Conservation (phyloP, 345 rosid genomes). For the Camelina sativa region DNA sequence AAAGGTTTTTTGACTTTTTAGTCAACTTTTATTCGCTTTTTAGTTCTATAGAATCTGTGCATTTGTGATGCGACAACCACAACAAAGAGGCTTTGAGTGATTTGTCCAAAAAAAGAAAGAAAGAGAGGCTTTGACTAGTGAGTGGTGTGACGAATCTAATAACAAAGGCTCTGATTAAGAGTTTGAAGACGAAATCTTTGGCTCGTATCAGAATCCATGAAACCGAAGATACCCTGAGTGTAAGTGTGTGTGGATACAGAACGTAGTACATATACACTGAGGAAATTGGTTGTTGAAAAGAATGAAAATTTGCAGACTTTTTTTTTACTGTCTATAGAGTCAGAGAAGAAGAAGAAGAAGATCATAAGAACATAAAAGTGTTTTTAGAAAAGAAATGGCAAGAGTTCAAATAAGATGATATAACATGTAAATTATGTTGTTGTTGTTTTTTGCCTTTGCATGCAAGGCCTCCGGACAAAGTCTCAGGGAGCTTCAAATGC, state of each 20-base stretch:
- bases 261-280: conserved; percentile 6
- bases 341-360: conserved; percentile 23
- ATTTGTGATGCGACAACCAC: neutral
- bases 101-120: too few species aligned
- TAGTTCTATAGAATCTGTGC: neutral
- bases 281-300: conserved; percentile 10
- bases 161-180: too few species aligned
- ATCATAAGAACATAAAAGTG: conserved; percentile 27
- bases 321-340: conserved; percentile 37
- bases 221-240: neutral
- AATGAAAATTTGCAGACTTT: conserved; percentile 31
- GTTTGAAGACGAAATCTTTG: too few species aligned
- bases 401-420: conserved; percentile 38
- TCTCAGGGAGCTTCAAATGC: conserved; percentile 40
- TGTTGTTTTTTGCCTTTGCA: conserved; percentile 29
- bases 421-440: conserved; percentile 36
- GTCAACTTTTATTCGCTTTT: neutral
- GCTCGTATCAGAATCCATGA: neutral
- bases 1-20: neutral
- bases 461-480: conserved; percentile 39
- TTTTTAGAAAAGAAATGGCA: conserved; percentile 39
- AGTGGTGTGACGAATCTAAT: too few species aligned
- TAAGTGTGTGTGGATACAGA: neutral
- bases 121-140: too few species aligned
- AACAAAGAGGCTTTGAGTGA: neutral